Conservation (phyloP, 1,284 basidiomycete genomes). For the Rhodotorula sp. region DNA sequence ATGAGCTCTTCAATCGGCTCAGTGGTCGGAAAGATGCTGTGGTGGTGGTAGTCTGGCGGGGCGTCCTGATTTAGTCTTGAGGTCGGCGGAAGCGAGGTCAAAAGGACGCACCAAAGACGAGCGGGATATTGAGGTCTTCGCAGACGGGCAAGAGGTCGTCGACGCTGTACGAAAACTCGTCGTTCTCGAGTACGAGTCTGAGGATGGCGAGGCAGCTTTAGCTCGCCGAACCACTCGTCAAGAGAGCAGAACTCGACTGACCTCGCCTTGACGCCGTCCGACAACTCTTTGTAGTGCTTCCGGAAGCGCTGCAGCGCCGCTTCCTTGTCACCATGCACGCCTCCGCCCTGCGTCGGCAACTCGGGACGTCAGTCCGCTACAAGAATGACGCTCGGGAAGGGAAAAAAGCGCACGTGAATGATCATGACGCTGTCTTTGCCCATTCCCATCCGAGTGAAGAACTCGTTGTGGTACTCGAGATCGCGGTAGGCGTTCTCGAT, state of each 20-base stretch:
- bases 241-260: slow-evolving; percentile 44
- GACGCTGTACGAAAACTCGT: slow-evolving; percentile 85
- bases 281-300: slow-evolving; percentile 63
- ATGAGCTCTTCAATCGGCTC: slow-evolving; percentile 62
- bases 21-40: slow-evolving; percentile 49
- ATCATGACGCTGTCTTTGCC: slow-evolving; percentile 74
- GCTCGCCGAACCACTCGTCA: neutral
- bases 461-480: slow-evolving; percentile 76
- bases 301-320: slow-evolving; percentile 70
- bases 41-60: slow-evolving; percentile 8
- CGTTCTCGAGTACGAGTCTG: slow-evolving; percentile 74
- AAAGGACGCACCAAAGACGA: slow-evolving; percentile 58
- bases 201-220: no score
- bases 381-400: no score
- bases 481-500: slow-evolving; percentile 73
- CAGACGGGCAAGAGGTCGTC: slow-evolving; percentile 81
- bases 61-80: neutral
- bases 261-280: slow-evolving; percentile 67
- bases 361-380: neutral
- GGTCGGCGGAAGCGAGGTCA: neutral
- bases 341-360: slow-evolving; percentile 53
- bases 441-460: slow-evolving; percentile 78
- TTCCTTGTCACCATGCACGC: slow-evolving; percentile 74
- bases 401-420: slow-evolving; percentile 56
- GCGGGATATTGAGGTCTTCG: slow-evolving; percentile 73